A percentile compares a stretch with the other conserved stretches of the same genome.
These are phyloP conservation scores for Trichoderma asperelloides DNA, from an alignment of 495 filamentous ascomycete genomes.

Conservation along the genomic window DNA sequence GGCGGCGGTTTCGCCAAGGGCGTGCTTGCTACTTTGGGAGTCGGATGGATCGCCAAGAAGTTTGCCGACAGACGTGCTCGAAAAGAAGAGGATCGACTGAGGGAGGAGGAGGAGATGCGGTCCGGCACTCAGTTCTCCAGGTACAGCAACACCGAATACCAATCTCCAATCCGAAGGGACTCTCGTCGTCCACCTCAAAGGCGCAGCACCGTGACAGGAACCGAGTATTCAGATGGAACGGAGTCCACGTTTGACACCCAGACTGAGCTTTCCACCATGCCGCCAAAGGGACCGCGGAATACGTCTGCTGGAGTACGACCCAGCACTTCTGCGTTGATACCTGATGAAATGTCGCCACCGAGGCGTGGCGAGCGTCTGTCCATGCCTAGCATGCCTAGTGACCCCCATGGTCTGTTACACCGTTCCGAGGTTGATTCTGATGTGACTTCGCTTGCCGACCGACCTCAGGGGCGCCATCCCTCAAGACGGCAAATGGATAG, in stretches of 20 bases:
- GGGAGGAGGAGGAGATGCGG: slow-evolving; percentile 39
- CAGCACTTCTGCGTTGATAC: slow-evolving; percentile 25
- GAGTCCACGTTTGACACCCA: slow-evolving; percentile 35
- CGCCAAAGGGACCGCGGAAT: slow-evolving; percentile 15
- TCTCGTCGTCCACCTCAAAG: slow-evolving; percentile 26
- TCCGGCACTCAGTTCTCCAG: slow-evolving; percentile 30
- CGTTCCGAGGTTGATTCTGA: slow-evolving; percentile 50
- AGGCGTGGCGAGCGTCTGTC: slow-evolving; percentile 20
- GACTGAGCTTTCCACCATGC: slow-evolving; percentile 11
- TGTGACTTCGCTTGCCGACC: slow-evolving; percentile 36
- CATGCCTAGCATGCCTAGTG: slow-evolving; percentile 30
- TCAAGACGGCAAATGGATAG: slow-evolving; percentile 31
- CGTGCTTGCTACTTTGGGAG: slow-evolving; percentile 56
- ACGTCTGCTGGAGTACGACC: slow-evolving; percentile 4
- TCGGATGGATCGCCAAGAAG: slow-evolving; percentile 53
- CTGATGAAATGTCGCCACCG: background rate
- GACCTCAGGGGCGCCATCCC: slow-evolving; percentile 35
- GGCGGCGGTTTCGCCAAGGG: slow-evolving; percentile 47
- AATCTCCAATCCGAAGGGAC: slow-evolving; percentile 43
- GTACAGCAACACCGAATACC: slow-evolving; percentile 54
- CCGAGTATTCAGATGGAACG: slow-evolving; percentile 4
- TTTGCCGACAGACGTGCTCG: slow-evolving; percentile 56
- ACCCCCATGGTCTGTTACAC: slow-evolving; percentile 49
- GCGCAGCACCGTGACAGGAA: slow-evolving; percentile 17
- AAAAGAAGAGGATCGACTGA: slow-evolving; percentile 51